Percentiles rank a stretch among this genome's conserved stretches.
Conservation (phyloP, 768 basidiomycete species). For the Kwoniella dejecticola region DNA sequence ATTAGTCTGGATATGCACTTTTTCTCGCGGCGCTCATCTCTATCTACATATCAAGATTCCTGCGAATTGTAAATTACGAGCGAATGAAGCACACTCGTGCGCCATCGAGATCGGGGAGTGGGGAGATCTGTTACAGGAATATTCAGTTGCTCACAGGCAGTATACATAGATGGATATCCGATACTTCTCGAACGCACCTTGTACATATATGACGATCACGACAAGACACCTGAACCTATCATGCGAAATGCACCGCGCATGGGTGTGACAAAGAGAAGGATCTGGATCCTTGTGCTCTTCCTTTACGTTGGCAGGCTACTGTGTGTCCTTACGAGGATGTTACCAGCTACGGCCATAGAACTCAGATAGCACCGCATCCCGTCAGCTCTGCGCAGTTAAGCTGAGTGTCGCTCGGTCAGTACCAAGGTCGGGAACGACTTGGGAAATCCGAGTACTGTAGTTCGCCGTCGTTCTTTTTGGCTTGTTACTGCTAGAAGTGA, state of each 20-base stretch:
- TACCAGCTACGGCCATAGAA: conserved; percentile 19
- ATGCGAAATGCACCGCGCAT: no score
- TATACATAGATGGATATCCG: no score
- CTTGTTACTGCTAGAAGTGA: background rate
- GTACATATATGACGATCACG: background rate
- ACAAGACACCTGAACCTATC: background rate
- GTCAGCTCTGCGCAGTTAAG: conserved; percentile 15
- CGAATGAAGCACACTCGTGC: no score
- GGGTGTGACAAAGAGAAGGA: no score
- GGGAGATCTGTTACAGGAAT: no score
- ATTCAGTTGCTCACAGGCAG: no score
- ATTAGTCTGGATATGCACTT: background rate
- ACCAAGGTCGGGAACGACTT: conserved; percentile 16
- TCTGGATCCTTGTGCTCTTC: no score
- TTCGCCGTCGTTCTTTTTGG: conserved; percentile 3
- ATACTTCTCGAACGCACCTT: background rate
- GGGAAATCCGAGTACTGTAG: conserved; percentile 18
- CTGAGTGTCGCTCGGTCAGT: conserved; percentile 14
- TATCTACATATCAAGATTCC: no score
- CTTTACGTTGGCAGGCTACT: no score
- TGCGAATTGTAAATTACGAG: no score
- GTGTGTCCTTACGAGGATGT: no score
- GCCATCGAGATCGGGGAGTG: no score
- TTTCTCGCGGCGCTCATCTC: background rate
- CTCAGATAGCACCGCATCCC: conserved; percentile 13